Evolutionary conservation across 805 yeast species (phyloP), one percentile per base, ranked within the genome.

Genomic region (Suhomyces faveliae): DNA sequence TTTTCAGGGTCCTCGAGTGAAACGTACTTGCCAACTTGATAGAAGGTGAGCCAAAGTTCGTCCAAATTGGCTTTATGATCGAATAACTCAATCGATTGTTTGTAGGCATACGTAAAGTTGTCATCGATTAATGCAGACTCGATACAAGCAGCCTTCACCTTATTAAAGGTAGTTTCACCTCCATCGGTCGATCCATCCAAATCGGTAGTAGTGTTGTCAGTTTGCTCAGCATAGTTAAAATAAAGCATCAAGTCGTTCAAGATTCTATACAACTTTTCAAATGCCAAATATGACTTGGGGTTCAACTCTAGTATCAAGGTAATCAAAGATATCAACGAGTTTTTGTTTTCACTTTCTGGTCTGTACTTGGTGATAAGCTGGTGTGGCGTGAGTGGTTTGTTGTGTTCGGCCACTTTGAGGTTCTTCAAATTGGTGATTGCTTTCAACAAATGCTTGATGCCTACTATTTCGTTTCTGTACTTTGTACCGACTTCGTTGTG

Each of bases 31-130:
- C 87, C 87, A 3, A 85, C 83, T 56, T 88, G 96, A 56, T 83
- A 85, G 51, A 85, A 80, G 0, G 87, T 80, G 21, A 83, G 73
- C 96, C 96, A 89, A 42, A 72, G 66, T 13, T 67, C 67, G 33
- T 62, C 59, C 35, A 70, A 45, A 15, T 51, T 47, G 2, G 50
- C 53, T 4, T 46, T 49, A 40, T 57, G 49, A 1, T 70, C 66
- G 8, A 80, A 57, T 35, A 80, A 60, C 17, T 64, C 69, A n/a
- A 55, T 54, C 1, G 79, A 60, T 39, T 71, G 66, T 3, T 66
- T 63, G 51, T 72, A 75, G 0, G 95, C 90, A 52, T 71, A 80
- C 1, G 63, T 61, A 54, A 87, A 87, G 61, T 87, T 85, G 50
- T 72, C 68, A 42, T 84, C 80, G 1, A 76, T 80, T 22, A 87